A percentile compares a stretch with the other conserved stretches of the same genome.
Evolutionary conservation across 371 early-diverging fungal species (phyloP).

Genomic region (Syncephalastrum monosporum): DNA sequence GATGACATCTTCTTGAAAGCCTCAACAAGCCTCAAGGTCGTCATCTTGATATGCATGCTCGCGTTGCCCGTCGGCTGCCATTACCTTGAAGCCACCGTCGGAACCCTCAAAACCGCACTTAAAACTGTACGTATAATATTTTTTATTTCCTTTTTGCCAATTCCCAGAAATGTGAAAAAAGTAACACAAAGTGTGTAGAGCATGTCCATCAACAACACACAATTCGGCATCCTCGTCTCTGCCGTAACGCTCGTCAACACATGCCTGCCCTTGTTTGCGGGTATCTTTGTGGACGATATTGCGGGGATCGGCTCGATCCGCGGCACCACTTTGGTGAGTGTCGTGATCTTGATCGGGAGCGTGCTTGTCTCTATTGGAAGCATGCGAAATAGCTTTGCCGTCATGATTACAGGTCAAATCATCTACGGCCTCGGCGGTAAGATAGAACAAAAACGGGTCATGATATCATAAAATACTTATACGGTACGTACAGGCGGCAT

Average conservation of each 20-base stretch:
- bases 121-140: conserved; percentile 28
- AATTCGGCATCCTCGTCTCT: conserved; percentile 70
- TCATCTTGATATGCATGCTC: conserved; percentile 22
- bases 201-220: conserved; percentile 64
- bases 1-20: conserved; percentile 13
- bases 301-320: conserved; percentile 38
- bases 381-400: conserved; percentile 22
- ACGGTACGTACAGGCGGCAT: conserved; percentile 21
- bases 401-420: conserved; percentile 45
- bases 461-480: not conserved
- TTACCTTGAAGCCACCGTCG: conserved; percentile 42
- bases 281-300: conserved; percentile 53
- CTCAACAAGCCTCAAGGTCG: conserved; percentile 14
- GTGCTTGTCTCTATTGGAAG: conserved; percentile 34
- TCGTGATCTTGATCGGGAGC: conserved; percentile 33
- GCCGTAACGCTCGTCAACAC: conserved; percentile 72
- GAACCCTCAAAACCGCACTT: conserved; percentile 40
- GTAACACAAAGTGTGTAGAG: conserved; percentile 14
- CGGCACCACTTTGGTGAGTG: conserved; percentile 33
- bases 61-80: conserved; percentile 39
- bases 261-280: conserved; percentile 64
- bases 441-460: not conserved
- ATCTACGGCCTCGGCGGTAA: conserved; percentile 43
- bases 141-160: conserved; percentile 2
- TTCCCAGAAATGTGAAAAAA: not conserved